Percentiles rank a stretch among this genome's conserved stretches.
These are phyloP conservation scores for Ascochyta pisi DNA, from an alignment of 2,329 filamentous ascomycete genomes.

Conservation along the genomic window DNA sequence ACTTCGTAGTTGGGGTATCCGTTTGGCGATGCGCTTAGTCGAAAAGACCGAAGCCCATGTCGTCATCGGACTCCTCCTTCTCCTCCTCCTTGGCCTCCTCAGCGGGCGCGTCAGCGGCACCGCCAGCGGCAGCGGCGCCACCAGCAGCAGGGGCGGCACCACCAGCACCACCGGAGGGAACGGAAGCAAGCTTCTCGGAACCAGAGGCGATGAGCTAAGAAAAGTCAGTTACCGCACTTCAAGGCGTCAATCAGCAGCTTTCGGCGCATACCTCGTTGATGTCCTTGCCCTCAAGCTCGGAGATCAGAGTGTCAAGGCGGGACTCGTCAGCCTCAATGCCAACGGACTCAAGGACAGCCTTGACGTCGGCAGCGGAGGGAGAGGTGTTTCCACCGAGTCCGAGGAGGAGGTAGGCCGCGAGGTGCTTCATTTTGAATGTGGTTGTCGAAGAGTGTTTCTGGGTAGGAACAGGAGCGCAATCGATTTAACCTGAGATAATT, in stretches of 20 bases:
- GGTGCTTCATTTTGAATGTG: conserved; percentile 90
- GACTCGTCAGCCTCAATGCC: conserved; percentile 90
- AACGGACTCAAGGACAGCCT: conserved; percentile 84
- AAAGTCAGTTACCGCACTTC: conserved; percentile 42
- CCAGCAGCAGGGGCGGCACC: conserved; percentile 67
- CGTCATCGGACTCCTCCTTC: conserved; percentile 76
- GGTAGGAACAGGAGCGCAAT: conserved; percentile 89
- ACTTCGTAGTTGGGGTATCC: conserved; percentile 32
- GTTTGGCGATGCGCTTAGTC: conserved; percentile 57
- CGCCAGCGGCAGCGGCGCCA: conserved; percentile 72
- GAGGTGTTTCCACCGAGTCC: conserved; percentile 89
- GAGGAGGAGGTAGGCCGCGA: conserved; percentile 99
- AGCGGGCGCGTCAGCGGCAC: conserved; percentile 56
- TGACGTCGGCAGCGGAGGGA: conserved; percentile 83
- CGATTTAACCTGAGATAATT: conserved; percentile 67
- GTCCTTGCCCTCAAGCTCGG: conserved; percentile 89
- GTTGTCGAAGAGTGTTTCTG: conserved; percentile 60
- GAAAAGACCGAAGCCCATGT: conserved; percentile 79
- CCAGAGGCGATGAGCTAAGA: conserved; percentile 87
- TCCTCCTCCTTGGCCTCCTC: conserved; percentile 74
- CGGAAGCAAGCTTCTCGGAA: conserved; percentile 92
- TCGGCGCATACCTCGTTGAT: conserved; percentile 79
- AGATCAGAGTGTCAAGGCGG: conserved; percentile 84
- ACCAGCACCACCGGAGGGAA: conserved; percentile 87
- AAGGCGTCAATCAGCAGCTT: conserved; percentile 28